Evolutionary conservation across 805 yeast genomes (phyloP).

Genomic region (Ogataea pignaliae): DNA sequence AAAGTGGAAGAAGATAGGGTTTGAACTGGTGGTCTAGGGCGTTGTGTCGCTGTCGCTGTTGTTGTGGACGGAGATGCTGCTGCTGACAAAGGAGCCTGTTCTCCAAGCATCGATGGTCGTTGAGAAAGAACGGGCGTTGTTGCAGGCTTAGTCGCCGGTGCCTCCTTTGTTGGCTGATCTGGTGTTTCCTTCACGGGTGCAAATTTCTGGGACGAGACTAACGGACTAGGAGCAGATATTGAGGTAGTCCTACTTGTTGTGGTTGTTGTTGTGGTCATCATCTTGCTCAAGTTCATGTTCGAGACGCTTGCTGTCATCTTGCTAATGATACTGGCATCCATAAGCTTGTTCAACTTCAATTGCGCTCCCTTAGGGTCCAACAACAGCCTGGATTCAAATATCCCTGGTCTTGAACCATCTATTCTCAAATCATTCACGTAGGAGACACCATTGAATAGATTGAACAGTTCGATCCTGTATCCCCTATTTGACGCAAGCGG

Average conservation of each 20-base stretch:
- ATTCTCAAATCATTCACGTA: conserved; percentile 44
- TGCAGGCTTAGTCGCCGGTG: neutral
- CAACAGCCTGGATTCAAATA: conserved; percentile 52
- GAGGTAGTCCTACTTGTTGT: conserved; percentile 3
- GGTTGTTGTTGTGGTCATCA: conserved; percentile 22
- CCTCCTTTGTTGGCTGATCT: neutral
- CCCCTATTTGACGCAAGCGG: conserved; percentile 33
- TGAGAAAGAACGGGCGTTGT: no score
- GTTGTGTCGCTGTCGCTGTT: neutral
- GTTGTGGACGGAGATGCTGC: neutral
- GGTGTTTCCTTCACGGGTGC: no score
- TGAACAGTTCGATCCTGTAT: conserved; percentile 51
- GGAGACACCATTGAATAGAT: conserved; percentile 50
- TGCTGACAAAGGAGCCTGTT: no score
- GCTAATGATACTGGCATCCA: conserved; percentile 32
- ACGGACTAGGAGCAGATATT: neutral
- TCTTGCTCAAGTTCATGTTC: conserved; percentile 28
- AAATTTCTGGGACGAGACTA: no score
- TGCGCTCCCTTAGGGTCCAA: conserved; percentile 47
- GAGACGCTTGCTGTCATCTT: conserved; percentile 36
- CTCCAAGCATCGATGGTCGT: no score
- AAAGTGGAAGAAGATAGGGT: neutral
- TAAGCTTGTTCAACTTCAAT: conserved; percentile 37
- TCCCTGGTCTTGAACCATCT: conserved; percentile 59
- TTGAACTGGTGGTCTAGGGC: neutral